A percentile compares a stretch with the other conserved stretches of the same genome.
phyloP scores from a whole-genome alignment of 1,284 basidiomycete species.

The Lentinula novae-zelandiae region DNA sequence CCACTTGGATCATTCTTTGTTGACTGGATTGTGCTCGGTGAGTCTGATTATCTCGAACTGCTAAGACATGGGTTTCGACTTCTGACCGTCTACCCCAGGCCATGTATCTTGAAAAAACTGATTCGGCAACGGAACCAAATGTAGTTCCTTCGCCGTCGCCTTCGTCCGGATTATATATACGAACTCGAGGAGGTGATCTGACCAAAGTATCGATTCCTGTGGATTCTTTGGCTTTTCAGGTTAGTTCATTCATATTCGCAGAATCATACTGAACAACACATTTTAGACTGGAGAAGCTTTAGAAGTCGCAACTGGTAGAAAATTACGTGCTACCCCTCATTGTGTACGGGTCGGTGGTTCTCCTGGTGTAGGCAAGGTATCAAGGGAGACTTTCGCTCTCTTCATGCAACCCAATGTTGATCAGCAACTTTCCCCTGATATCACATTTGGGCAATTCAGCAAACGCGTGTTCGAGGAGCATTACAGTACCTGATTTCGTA shows the following conservation, averaged over 20 bases:
- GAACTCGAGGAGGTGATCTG: conserved; percentile 70
- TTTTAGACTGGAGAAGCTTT: conserved; percentile 85
- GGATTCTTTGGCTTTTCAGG: conserved; percentile 77
- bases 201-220: conserved; percentile 82
- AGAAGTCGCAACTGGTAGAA: conserved; percentile 76
- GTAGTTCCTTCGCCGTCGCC: conserved; percentile 66
- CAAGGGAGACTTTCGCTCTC: conserved; percentile 83
- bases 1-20: conserved; percentile 81
- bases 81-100: conserved; percentile 53
- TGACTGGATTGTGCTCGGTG: conserved; percentile 88
- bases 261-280: background rate
- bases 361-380: conserved; percentile 46
- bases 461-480: conserved; percentile 80
- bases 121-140: conserved; percentile 35
- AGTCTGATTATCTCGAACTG: conserved; percentile 19
- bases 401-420: conserved; percentile 92
- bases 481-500: conserved; percentile 37
- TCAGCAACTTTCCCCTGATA: conserved; percentile 60
- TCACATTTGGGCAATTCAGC: conserved; percentile 88
- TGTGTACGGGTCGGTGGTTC: conserved; percentile 77
- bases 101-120: conserved; percentile 63
- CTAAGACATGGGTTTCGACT: conserved; percentile 30
- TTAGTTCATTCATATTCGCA: background rate
- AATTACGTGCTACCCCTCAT: conserved; percentile 84
- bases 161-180: conserved; percentile 84